These are phyloP conservation scores for Hypericum androsaemum DNA, from an alignment of 345 rosid genomes.

Conservation along the genomic window DNA sequence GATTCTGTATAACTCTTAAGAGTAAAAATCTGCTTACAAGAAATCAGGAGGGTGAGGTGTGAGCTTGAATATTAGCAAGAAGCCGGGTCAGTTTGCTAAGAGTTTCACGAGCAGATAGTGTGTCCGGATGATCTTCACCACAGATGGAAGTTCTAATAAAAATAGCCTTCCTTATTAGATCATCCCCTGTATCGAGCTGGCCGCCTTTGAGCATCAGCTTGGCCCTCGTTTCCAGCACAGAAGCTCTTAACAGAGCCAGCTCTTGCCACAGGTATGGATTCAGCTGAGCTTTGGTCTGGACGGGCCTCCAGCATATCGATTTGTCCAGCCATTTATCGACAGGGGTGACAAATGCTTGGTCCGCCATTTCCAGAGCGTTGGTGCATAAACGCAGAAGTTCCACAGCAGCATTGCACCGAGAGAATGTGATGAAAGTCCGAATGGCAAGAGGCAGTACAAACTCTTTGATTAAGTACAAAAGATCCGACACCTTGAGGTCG, in stretches of 20 bases:
- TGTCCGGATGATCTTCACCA: constrained; percentile 82
- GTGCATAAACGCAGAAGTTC: constrained; percentile 88
- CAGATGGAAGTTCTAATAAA: constrained; percentile 76
- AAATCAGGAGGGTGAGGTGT: constrained; percentile 46
- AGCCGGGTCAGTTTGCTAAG: constrained; percentile 79
- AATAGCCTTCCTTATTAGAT: constrained; percentile 74
- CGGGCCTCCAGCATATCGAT: constrained; percentile 84
- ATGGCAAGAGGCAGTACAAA: constrained; percentile 70
- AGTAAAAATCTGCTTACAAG: constrained; percentile 30
- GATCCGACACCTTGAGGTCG: constrained; percentile 60
- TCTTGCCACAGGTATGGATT: constrained; percentile 94
- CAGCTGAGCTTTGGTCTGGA: constrained; percentile 75
- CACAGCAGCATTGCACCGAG: constrained; percentile 67
- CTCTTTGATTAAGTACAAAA: constrained; percentile 48
- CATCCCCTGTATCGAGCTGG: constrained; percentile 75
- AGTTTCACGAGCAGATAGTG: constrained; percentile 66
- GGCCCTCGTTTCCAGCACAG: constrained; percentile 83
- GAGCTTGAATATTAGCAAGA: constrained; percentile 60
- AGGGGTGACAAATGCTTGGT: constrained; percentile 73
- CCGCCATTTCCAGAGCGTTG: constrained; percentile 73
- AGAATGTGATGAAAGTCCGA: constrained; percentile 60
- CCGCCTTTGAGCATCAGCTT: constrained; percentile 87
- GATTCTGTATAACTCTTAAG: constrained; percentile 32
- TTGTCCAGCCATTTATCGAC: constrained; percentile 79
- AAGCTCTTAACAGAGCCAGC: constrained; percentile 73